Conservation (phyloP, 2,329 filamentous ascomycete genomes). For the Arthrinium puccinioides region DNA sequence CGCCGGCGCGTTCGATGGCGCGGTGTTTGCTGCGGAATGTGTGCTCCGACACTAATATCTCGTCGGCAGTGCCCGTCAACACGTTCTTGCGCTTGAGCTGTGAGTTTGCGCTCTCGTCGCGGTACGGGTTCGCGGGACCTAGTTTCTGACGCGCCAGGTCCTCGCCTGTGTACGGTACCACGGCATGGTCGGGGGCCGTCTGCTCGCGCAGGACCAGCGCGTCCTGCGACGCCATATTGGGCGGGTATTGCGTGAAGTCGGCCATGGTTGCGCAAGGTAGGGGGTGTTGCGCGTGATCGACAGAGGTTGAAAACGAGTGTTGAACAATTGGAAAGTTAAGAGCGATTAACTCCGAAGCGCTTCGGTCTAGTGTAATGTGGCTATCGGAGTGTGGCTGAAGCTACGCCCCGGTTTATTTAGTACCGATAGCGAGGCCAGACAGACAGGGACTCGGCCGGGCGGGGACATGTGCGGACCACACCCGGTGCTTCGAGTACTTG, state of each 20-base stretch:
- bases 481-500: no score
- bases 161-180: slow-evolving; percentile 62
- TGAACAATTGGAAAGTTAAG: no score
- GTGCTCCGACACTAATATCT: slow-evolving; percentile 83
- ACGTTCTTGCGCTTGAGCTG: slow-evolving; percentile 71
- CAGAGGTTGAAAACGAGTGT: no score
- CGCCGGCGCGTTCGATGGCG: slow-evolving; percentile 64
- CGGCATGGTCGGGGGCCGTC: slow-evolving; percentile 49
- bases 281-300: no score
- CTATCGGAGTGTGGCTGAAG: no score
- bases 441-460: no score
- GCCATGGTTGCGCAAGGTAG: slow-evolving; percentile 41
- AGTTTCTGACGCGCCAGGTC: slow-evolving; percentile 58
- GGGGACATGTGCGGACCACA: no score
- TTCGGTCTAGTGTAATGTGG: no score
- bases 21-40: slow-evolving; percentile 85
- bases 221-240: slow-evolving; percentile 59
- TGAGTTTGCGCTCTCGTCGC: slow-evolving; percentile 42
- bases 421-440: no score
- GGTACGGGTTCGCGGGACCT: slow-evolving; percentile 72
- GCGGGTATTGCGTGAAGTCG: slow-evolving; percentile 56
- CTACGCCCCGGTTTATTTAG: no score
- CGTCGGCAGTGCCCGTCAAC: slow-evolving; percentile 78
- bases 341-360: no score
- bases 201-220: slow-evolving; percentile 53